Conservation (phyloP, 305 asterid species). For the Euphrasia arctica region DNA sequence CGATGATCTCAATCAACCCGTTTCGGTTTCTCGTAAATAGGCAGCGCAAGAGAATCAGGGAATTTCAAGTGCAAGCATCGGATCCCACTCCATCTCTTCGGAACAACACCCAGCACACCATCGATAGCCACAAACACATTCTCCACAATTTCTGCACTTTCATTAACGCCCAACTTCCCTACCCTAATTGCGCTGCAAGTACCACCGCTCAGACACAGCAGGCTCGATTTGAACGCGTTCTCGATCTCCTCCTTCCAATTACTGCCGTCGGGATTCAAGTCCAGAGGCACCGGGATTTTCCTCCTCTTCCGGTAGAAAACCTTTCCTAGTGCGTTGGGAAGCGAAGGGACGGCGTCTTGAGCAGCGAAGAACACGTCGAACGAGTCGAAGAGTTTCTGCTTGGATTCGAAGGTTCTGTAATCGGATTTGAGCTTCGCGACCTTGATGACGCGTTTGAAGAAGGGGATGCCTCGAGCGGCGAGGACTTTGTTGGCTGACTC, state of each 20-base stretch:
- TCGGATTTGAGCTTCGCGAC: conserved; percentile 66
- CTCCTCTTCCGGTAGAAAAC: conserved; percentile 71
- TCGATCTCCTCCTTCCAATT: conserved; percentile 81
- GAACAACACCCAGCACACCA: conserved; percentile 47
- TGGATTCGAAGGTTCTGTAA: conserved; percentile 57
- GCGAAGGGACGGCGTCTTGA: conserved; percentile 39
- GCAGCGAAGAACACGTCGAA: conserved; percentile 62
- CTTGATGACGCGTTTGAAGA: conserved; percentile 43
- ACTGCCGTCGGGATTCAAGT: conserved; percentile 42
- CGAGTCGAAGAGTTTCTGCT: conserved; percentile 44
- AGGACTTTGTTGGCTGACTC: conserved; percentile 49
- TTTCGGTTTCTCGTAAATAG: conserved; percentile 44
- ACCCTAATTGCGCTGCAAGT: conserved; percentile 64
- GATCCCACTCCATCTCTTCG: conserved; percentile 68
- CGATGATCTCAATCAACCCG: background rate
- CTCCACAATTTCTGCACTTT: conserved; percentile 48
- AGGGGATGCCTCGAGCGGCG: conserved; percentile 34
- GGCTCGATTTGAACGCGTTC: conserved; percentile 40
- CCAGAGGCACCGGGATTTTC: conserved; percentile 66
- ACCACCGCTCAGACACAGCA: conserved; percentile 73
- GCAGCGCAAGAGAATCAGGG: conserved; percentile 74
- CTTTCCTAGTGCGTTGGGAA: conserved; percentile 68
- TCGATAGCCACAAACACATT: conserved; percentile 42
- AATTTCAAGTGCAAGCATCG: conserved; percentile 81
- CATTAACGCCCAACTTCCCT: conserved; percentile 55